A percentile compares a stretch with the other conserved stretches of the same genome.
Conservation (phyloP, 768 basidiomycete genomes). For the Saitozyma sp. region DNA sequence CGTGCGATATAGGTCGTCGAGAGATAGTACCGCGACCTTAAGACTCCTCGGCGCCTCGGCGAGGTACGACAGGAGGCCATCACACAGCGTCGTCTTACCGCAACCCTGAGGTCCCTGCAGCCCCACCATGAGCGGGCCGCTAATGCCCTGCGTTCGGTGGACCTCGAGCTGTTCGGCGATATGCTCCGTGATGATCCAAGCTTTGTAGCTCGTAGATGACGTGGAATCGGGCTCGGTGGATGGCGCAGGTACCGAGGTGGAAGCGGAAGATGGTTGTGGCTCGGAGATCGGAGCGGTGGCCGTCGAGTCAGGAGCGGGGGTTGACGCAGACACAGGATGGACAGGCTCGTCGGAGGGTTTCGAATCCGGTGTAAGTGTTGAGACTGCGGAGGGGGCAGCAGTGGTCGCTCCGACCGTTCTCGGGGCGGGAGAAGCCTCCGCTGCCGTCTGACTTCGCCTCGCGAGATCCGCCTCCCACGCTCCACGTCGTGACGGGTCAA, state of each 20-base stretch:
- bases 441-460: background rate
- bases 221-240: constrained; percentile 22
- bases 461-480: constrained; percentile 25
- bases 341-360: too few relatives aligned
- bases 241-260: constrained; percentile 15
- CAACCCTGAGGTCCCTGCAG: constrained; percentile 93
- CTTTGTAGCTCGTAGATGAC: constrained; percentile 36
- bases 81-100: constrained; percentile 77
- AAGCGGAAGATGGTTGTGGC: background rate
- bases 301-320: background rate
- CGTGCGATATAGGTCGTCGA: constrained; percentile 72
- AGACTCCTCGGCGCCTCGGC: constrained; percentile 17
- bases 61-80: constrained; percentile 58
- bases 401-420: background rate
- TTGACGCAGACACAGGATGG: too few relatives aligned
- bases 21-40: constrained; percentile 45
- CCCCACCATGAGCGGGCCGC: constrained; percentile 72
- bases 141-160: constrained; percentile 15
- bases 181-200: constrained; percentile 32
- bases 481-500: constrained; percentile 32
- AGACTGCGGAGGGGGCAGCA: background rate
- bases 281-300: background rate
- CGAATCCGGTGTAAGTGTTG: too few relatives aligned
- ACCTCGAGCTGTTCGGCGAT: constrained; percentile 24
- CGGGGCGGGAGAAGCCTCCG: background rate